Conservation (phyloP, 208 protist species). For the Spongospora subterranea region DNA sequence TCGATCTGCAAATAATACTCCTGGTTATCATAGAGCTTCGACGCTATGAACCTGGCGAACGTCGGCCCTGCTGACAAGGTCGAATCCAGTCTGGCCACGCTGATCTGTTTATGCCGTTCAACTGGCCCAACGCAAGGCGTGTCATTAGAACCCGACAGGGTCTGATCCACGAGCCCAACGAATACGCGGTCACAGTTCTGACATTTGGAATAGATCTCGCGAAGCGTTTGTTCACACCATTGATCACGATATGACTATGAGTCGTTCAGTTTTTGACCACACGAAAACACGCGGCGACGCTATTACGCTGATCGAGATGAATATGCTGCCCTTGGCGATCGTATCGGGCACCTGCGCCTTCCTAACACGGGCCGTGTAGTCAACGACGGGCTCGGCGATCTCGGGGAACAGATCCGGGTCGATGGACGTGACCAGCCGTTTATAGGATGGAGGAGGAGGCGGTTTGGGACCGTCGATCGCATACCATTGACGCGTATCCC, state of each 20-base stretch:
- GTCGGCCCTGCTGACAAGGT: not conserved
- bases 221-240: not conserved
- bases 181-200: not conserved
- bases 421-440: not conserved
- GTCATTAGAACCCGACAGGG: not conserved
- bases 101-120: not conserved
- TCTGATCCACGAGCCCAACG: slow-evolving; percentile 40
- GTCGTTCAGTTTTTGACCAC: no score
- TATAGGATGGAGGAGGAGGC: not conserved
- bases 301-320: no score
- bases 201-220: not conserved
- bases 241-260: slow-evolving; percentile 32
- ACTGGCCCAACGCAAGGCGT: not conserved
- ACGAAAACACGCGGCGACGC: no score
- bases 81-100: not conserved
- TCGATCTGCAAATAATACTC: slow-evolving; percentile 29
- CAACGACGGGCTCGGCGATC: not conserved
- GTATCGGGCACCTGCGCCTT: not conserved
- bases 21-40: slow-evolving; percentile 23
- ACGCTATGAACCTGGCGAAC: not conserved
- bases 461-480: not conserved
- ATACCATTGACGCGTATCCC: slow-evolving; percentile 45
- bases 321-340: no score
- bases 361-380: not conserved
- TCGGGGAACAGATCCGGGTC: not conserved